Evolutionary conservation across 768 basidiomycete genomes (phyloP), one percentile per base, ranked within the genome.

Genomic region (Clitopilus passeckerianus): DNA sequence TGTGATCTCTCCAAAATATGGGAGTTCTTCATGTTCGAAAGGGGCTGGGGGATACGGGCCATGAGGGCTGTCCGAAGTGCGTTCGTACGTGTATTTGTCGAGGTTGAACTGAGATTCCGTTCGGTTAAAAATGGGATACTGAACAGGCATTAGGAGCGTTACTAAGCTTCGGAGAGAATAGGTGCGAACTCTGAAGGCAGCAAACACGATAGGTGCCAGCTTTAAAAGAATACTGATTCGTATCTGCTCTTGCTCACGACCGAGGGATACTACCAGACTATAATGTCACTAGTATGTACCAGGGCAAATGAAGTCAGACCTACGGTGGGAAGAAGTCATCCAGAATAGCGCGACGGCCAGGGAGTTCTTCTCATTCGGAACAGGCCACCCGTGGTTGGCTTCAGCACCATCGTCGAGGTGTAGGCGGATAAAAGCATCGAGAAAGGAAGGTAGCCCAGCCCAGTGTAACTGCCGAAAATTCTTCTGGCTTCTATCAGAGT

Each of bases 271-370:
- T 78, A 23, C n/a, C 12, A 12, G 5, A 12, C 22, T 6, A 27
- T 15, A 8, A 53, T 56, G 12, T 44, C 55, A 65, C 9, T 65
- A 58, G 57, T 16, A 16, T 57, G 54, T n/a, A 57, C 46, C 16
- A 1, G 23, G 8, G 16, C 35, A 18, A 43, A 7, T 30, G 27
- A 30, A 7, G 4, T 30, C 27, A 30, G 14, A 70, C 74, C 54
- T 43, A 80, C 78, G 60, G 56, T 67, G 67, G 4, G 80, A 77
- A 7, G 74, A 74, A 23, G 76, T 67, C 18, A 79, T 64, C 84
- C 84, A 85, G 50, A 79, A 72, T 16, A 83, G 67, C 7, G 77
- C 73, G 6, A 84, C 65, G 5, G 73, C 83, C 22, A 85, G 64
- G 1, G 77, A 75, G 23, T 79, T 82, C 50, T 71, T 64, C 57